Percentiles rank a stretch among this genome's conserved stretches.
These are phyloP conservation scores for Pseudoscleropodium purum DNA, from an alignment of 225 moss, liverwort and hornwort species.

Conservation along the genomic window DNA sequence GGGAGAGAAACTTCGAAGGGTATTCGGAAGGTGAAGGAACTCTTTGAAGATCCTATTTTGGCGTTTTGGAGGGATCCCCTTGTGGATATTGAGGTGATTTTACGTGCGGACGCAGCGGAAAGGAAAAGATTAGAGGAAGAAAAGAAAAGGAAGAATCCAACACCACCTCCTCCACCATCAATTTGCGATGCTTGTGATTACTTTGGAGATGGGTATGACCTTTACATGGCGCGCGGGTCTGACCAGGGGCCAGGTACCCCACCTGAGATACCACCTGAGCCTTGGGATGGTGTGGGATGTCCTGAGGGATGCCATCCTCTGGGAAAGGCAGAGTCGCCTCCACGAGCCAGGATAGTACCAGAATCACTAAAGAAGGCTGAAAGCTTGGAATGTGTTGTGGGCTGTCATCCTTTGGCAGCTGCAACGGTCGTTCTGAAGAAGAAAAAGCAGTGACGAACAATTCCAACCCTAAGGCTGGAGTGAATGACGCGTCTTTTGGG, in stretches of 20 bases:
- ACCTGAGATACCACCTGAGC: not conserved
- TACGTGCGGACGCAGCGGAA: not conserved
- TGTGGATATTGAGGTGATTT: conserved; percentile 18
- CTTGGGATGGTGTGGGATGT: not conserved
- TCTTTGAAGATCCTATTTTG: conserved; percentile 32
- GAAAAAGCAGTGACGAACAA: not conserved
- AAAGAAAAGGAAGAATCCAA: not conserved
- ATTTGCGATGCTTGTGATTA: conserved; percentile 11
- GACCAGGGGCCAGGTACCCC: too few relatives aligned
- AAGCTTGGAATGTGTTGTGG: not conserved
- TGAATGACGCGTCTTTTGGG: not conserved
- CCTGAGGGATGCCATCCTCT: not conserved
- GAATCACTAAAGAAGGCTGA: not conserved
- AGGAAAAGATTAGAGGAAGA: not conserved
- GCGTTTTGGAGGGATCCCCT: conserved; percentile 9
- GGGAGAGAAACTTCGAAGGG: conserved; percentile 14
- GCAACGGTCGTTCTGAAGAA: not conserved
- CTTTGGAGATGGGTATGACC: not conserved
- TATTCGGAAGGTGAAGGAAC: conserved; percentile 28
- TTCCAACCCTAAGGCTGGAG: not conserved
- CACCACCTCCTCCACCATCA: conserved; percentile 2
- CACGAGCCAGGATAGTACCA: not conserved
- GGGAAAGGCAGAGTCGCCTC: not conserved
- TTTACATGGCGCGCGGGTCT: not conserved
- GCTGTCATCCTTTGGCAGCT: conserved; percentile 1